phyloP scores from a whole-genome alignment of 2,329 filamentous ascomycete species.

The Aquanectria penicillioides region DNA sequence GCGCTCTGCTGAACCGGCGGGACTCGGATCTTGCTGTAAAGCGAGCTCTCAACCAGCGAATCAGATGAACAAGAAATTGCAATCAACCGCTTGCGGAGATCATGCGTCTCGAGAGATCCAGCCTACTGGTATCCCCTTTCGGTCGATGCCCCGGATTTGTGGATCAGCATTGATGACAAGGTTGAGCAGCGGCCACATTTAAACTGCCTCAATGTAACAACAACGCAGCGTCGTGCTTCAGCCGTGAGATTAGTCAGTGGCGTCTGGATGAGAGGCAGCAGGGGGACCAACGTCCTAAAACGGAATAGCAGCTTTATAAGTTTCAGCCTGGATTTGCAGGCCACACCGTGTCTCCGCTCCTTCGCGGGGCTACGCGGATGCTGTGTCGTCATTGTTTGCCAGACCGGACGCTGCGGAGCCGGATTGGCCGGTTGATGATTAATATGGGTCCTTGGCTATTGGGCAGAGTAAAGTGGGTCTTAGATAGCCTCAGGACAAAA shows the following conservation, averaged over 20 bases:
- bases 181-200: not conserved
- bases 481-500: not conserved
- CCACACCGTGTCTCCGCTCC: too few relatives aligned
- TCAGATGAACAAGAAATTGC: not conserved
- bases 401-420: too few relatives aligned
- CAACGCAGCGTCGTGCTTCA: too few relatives aligned
- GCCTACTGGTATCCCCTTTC: slow-evolving; percentile 4
- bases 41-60: not conserved
- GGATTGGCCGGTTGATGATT: not conserved
- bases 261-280: too few relatives aligned
- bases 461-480: too few relatives aligned
- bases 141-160: not conserved
- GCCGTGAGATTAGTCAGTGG: not conserved
- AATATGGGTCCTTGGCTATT: too few relatives aligned
- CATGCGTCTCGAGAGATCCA: too few relatives aligned
- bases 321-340: too few relatives aligned
- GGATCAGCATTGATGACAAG: not conserved
- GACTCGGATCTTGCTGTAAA: not conserved
- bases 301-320: not conserved
- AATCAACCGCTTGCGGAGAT: not conserved
- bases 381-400: too few relatives aligned
- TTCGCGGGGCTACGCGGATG: too few relatives aligned
- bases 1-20: too few relatives aligned
- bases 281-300: slow-evolving; percentile 10
- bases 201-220: too few relatives aligned